phyloP scores from a whole-genome alignment of 2,329 filamentous ascomycete species.

The Sclerotiophoma versabilis region DNA sequence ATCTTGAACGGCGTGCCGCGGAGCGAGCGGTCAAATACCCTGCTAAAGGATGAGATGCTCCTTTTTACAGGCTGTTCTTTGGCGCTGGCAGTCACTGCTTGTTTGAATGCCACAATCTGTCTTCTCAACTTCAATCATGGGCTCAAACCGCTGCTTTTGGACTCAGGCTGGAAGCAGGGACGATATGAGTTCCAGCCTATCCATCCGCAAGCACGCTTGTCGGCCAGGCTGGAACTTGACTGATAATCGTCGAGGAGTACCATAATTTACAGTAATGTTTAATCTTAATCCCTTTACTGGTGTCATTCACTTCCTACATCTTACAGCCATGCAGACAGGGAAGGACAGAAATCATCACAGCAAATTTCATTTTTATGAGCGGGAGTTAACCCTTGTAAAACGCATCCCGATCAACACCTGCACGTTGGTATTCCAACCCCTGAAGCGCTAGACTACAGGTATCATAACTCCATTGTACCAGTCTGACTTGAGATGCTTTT shows the following conservation, averaged over 20 bases:
- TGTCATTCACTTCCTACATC: background rate
- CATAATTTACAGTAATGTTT: too few species aligned
- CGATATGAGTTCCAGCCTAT: constrained; percentile 20
- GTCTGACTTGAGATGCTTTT: background rate
- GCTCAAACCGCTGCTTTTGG: constrained; percentile 27
- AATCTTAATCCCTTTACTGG: too few species aligned
- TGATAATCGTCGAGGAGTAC: too few species aligned
- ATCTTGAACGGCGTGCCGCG: constrained; percentile 20
- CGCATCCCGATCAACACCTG: constrained; percentile 1
- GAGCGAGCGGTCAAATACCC: constrained; percentile 9
- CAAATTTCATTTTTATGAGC: too few species aligned
- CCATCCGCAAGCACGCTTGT: constrained; percentile 16
- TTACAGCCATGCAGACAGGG: background rate
- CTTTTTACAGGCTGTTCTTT: constrained; percentile 25
- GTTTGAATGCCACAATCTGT: constrained; percentile 20
- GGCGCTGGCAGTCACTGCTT: constrained; percentile 11
- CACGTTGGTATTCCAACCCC: constrained; percentile 14
- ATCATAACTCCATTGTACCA: constrained; percentile 1
- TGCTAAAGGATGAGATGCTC: constrained; percentile 33
- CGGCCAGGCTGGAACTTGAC: constrained; percentile 16
- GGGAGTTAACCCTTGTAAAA: too few species aligned
- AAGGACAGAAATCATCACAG: too few species aligned
- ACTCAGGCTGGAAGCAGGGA: constrained; percentile 14
- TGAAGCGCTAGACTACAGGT: constrained; percentile 14
- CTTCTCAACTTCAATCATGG: constrained; percentile 33